These are phyloP conservation scores for Lactarius deliciosus DNA, from an alignment of 768 basidiomycete genomes.

Conservation along the genomic window DNA sequence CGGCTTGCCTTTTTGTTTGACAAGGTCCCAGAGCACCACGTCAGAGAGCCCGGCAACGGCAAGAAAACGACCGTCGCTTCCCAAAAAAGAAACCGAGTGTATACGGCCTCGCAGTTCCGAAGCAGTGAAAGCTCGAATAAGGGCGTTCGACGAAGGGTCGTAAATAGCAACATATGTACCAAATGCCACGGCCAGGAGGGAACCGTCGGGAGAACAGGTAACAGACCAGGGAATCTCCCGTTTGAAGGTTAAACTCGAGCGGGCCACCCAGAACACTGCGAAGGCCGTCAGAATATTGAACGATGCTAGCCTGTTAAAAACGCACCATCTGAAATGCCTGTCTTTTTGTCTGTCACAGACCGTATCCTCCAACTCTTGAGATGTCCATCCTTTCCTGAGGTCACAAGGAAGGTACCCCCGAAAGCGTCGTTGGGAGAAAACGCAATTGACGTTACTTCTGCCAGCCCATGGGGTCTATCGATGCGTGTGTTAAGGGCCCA, in stretches of 20 bases:
- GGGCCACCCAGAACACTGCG: conserved; percentile 76
- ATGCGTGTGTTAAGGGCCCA: conserved; percentile 87
- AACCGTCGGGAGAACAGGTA: conserved; percentile 84
- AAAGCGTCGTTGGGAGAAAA: conserved; percentile 57
- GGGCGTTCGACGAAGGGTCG: conserved; percentile 59
- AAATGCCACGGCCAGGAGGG: conserved; percentile 75
- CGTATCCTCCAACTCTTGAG: conserved; percentile 83
- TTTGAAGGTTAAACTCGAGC: conserved; percentile 70
- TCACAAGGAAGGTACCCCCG: conserved; percentile 53
- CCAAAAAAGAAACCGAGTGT: conserved; percentile 61
- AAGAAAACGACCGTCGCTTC: conserved; percentile 68
- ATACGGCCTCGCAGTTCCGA: conserved; percentile 51
- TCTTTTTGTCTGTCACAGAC: conserved; percentile 45
- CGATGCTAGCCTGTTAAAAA: conserved; percentile 11
- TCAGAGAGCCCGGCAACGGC: conserved; percentile 49
- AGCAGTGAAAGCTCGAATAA: conserved; percentile 56
- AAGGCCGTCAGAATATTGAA: conserved; percentile 1
- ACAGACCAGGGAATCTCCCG: conserved; percentile 61
- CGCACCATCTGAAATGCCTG: conserved; percentile 51
- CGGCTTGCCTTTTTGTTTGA: conserved; percentile 57
- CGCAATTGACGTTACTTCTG: conserved; percentile 57
- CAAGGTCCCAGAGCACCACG: conserved; percentile 71
- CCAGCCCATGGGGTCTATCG: conserved; percentile 78
- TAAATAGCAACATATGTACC: conserved; percentile 70
- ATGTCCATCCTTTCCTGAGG: conserved; percentile 69